Conservation (phyloP, 768 basidiomycete species). For the Mycena olivaceomarginata region DNA sequence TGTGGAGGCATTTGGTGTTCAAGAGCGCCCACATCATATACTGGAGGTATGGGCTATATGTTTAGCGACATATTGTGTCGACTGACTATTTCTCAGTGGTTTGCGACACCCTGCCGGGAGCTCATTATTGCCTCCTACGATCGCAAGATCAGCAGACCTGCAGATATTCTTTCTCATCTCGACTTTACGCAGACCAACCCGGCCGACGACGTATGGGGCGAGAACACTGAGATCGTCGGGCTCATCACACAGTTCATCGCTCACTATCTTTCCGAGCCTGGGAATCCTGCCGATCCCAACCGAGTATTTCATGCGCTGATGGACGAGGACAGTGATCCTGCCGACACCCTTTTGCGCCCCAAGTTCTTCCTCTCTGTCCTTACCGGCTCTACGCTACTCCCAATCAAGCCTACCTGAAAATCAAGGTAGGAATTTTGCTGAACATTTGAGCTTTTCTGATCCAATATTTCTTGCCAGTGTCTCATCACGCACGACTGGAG, state of each 20-base stretch:
- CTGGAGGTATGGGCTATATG: neutral
- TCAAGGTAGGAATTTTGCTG: neutral
- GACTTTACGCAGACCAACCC: conserved; percentile 11
- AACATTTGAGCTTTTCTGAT: too few relatives aligned
- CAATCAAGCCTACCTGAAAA: neutral
- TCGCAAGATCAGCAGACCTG: neutral
- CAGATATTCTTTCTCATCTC: conserved; percentile 10
- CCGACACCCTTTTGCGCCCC: neutral
- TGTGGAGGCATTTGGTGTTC: neutral
- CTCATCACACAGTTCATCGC: conserved; percentile 4
- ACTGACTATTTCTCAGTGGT: conserved; percentile 11
- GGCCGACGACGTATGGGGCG: conserved; percentile 5
- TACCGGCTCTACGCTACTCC: conserved; percentile 14
- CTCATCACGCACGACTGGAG: conserved; percentile 17
- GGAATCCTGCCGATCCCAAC: conserved; percentile 1
- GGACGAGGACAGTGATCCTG: neutral
- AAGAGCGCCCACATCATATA: conserved; percentile 14
- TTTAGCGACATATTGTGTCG: neutral
- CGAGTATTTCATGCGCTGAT: conserved; percentile 4
- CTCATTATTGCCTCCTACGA: conserved; percentile 1
- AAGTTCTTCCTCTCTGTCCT: conserved; percentile 20
- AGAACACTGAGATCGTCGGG: neutral
- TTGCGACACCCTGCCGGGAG: conserved; percentile 15
- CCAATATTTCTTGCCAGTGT: neutral
- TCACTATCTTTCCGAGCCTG: conserved; percentile 22